Evolutionary conservation across 1,139 yeast species (phyloP), one percentile per base, ranked within the genome.

Genomic region (Meyerozyma carpophila): DNA sequence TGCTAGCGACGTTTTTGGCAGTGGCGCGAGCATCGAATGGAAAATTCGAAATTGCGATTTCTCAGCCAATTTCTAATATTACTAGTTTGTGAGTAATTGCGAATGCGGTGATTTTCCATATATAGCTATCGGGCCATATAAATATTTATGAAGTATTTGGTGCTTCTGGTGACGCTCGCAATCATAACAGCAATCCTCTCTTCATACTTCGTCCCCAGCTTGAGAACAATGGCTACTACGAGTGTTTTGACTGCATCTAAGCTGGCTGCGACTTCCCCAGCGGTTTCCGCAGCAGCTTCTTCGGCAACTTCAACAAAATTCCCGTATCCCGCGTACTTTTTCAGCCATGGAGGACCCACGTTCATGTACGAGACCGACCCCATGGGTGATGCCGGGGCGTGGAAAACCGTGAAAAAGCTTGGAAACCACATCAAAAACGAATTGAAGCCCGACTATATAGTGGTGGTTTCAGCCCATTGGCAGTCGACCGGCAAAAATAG

Each of bases 261-360:
- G 4, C 16, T 31, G 34, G 34, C 34, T 31, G 34, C 34, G 14
- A 28, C 14, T 28, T 28, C 32, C 24, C 5, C 24, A 8, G 13
- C 29, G 13, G 13, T 27, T 27, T 10, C 13, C 6, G 7, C 29
- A 11, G 29, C 13, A 10, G 2, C 29, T 10, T 10, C 29, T 27
- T 10, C n/a, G 4, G 29, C 29, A 7, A n/a, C 29, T 7, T 11
- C 11, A 5, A 2, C 5, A 21, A 13, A 11, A 6, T 31, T 31
- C 9, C 68, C 70, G 36, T 68, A 55, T 32, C 91, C 94, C 7
- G 73, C 81, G 1, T 82, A 66, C 56, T 86, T 85, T 59, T 58
- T 84, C 43, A 80, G 88, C 29, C 94, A 86, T 62, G 94, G 94
- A 3, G 91, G 90, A 1, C 94, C 94, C 4, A 79, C 83, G 1